A percentile compares a stretch with the other conserved stretches of the same genome.
phyloP scores from a whole-genome alignment of 2,329 filamentous ascomycete species.

The Trichophyton rubrum region DNA sequence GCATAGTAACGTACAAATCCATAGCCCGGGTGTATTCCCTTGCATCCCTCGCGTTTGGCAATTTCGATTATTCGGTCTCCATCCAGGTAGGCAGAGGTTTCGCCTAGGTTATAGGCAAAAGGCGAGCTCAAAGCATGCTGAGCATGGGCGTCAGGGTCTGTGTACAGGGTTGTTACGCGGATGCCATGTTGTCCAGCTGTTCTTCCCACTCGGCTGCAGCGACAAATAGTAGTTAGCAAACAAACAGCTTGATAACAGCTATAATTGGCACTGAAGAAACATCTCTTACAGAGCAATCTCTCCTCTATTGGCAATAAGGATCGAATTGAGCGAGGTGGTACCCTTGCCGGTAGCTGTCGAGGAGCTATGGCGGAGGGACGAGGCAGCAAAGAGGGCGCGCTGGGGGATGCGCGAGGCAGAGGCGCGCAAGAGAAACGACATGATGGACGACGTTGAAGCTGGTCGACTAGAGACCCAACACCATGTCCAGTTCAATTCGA shows the following conservation, averaged over 20 bases:
- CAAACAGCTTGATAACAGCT: too few relatives aligned
- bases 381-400: conserved; percentile 11
- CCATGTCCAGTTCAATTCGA: neutral
- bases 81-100: conserved; percentile 75
- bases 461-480: conserved; percentile 1
- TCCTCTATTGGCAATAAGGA: conserved; percentile 91
- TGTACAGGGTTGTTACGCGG: conserved; percentile 86
- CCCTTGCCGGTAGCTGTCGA: conserved; percentile 12
- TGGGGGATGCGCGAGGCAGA: conserved; percentile 12
- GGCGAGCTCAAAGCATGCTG: conserved; percentile 82
- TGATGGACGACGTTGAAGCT: conserved; percentile 5
- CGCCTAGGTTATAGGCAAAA: conserved; percentile 68
- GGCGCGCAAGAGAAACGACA: conserved; percentile 13
- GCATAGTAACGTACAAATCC: conserved; percentile 48
- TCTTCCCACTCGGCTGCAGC: conserved; percentile 58
- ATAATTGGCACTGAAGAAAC: too few relatives aligned
- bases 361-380: conserved; percentile 8
- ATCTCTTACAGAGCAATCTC: conserved; percentile 67
- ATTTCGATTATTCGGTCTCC: conserved; percentile 83
- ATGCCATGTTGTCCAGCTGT: conserved; percentile 85
- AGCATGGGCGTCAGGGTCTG: conserved; percentile 71
- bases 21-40: conserved; percentile 91
- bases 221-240: neutral
- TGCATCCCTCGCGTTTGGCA: conserved; percentile 72
- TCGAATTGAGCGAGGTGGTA: conserved; percentile 49